These are phyloP conservation scores for Macrolepiota albuminosa DNA, from an alignment of 768 basidiomycete genomes.

Conservation along the genomic window DNA sequence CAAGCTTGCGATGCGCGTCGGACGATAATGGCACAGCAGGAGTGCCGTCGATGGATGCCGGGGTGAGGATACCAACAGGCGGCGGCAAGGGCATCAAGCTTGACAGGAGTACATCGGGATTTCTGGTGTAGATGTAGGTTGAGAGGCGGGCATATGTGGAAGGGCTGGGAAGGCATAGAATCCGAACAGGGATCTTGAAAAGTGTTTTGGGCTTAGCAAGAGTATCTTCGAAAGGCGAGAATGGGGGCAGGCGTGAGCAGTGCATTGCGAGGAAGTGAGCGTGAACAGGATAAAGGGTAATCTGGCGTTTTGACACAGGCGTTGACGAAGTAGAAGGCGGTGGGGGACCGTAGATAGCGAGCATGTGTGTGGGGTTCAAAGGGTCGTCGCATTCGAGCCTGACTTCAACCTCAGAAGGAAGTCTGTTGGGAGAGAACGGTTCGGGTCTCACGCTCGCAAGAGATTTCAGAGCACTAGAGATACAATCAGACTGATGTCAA, in stretches of 20 bases:
- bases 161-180: slow-evolving; percentile 59
- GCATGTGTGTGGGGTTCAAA: slow-evolving; percentile 45
- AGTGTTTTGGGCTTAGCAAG: slow-evolving; percentile 23
- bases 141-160: slow-evolving; percentile 55
- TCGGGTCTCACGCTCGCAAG: slow-evolving; percentile 30
- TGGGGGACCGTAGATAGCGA: slow-evolving; percentile 37
- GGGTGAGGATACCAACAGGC: slow-evolving; percentile 22
- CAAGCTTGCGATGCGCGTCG: slow-evolving; percentile 6
- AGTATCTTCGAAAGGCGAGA: slow-evolving; percentile 28
- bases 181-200: slow-evolving; percentile 50
- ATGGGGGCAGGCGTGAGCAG: slow-evolving; percentile 58
- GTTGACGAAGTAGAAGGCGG: slow-evolving; percentile 11
- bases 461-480: slow-evolving; percentile 33
- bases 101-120: slow-evolving; percentile 43
- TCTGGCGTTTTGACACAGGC: slow-evolving; percentile 21
- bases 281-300: slow-evolving; percentile 63
- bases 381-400: slow-evolving; percentile 23
- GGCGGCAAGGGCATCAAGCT: slow-evolving; percentile 40
- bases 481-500: neutral
- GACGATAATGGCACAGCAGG: neutral
- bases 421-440: slow-evolving; percentile 22
- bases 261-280: slow-evolving; percentile 64
- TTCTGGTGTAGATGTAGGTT: slow-evolving; percentile 64
- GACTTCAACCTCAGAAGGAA: slow-evolving; percentile 37
- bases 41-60: neutral